Evolutionary conservation across 768 basidiomycete species (phyloP).

Genomic region (Lactarius deliciosus): DNA sequence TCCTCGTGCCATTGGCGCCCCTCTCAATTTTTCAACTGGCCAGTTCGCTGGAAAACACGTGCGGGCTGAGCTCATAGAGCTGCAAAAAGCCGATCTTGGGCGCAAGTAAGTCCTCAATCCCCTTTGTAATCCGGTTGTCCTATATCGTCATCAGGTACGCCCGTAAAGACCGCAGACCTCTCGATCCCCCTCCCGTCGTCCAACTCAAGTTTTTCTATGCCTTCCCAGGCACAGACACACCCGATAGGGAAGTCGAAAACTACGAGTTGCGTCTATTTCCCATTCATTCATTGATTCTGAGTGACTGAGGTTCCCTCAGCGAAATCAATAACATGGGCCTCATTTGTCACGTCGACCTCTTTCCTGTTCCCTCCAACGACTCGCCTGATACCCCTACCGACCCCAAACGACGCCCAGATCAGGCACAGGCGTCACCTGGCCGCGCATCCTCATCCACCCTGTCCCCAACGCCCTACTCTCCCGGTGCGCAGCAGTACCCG

Average conservation of each 20-base stretch:
- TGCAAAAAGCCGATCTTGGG: slow-evolving; percentile 38
- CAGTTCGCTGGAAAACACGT: slow-evolving; percentile 36
- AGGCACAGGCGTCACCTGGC: slow-evolving; percentile 15
- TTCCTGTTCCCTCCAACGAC: slow-evolving; percentile 46
- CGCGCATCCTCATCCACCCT: slow-evolving; percentile 28
- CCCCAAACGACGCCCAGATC: slow-evolving; percentile 20
- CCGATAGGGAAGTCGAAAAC: slow-evolving; percentile 26
- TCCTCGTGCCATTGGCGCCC: slow-evolving; percentile 31
- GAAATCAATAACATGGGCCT: slow-evolving; percentile 63
- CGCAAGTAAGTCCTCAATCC: slow-evolving; percentile 33
- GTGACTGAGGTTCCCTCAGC: slow-evolving; percentile 38
- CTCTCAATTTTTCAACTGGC: slow-evolving; percentile 34
- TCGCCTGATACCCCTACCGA: slow-evolving; percentile 15
- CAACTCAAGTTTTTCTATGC: slow-evolving; percentile 32
- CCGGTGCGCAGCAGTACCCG: slow-evolving; percentile 26
- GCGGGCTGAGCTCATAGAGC: slow-evolving; percentile 32
- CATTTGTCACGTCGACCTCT: slow-evolving; percentile 76
- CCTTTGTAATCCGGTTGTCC: too few relatives aligned
- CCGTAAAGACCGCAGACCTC: slow-evolving; percentile 32
- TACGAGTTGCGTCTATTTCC: slow-evolving; percentile 25
- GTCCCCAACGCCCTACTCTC: slow-evolving; percentile 30
- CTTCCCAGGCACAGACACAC: slow-evolving; percentile 14
- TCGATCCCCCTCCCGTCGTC: slow-evolving; percentile 34
- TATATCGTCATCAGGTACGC: slow-evolving; percentile 28
- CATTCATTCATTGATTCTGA: slow-evolving; percentile 1